phyloP scores from a whole-genome alignment of 2,329 filamentous ascomycete genomes.

The Didymella pomorum region DNA sequence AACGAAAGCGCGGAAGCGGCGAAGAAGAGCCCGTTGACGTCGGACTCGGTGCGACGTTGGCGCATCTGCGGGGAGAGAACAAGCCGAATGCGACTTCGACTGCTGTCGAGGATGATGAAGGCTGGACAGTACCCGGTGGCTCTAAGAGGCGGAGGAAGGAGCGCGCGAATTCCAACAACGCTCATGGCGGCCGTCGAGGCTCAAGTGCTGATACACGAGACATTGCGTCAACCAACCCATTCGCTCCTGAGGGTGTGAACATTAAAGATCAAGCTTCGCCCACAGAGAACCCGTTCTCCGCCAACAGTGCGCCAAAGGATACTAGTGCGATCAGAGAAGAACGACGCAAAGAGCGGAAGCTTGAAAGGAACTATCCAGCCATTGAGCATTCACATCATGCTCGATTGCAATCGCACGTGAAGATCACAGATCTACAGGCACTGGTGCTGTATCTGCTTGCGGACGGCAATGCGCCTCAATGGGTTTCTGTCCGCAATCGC shows the following conservation, averaged over 20 bases:
- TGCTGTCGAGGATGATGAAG: slow-evolving; percentile 31
- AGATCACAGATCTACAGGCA: slow-evolving; percentile 65
- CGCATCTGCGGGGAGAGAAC: slow-evolving; percentile 34
- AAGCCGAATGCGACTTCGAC: slow-evolving; percentile 22
- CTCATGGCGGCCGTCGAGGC: slow-evolving; percentile 12
- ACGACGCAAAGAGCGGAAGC: slow-evolving; percentile 42
- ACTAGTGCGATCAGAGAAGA: slow-evolving; percentile 28
- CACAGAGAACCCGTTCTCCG: slow-evolving; percentile 31
- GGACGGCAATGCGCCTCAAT: slow-evolving; percentile 67
- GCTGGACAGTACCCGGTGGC: slow-evolving; percentile 42
- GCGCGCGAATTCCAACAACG: slow-evolving; percentile 18
- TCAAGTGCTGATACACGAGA: slow-evolving; percentile 7
- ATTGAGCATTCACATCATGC: slow-evolving; percentile 63
- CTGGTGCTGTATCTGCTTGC: slow-evolving; percentile 67
- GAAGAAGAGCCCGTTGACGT: slow-evolving; percentile 30
- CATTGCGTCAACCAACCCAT: slow-evolving; percentile 26
- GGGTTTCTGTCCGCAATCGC: slow-evolving; percentile 67
- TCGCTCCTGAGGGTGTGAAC: slow-evolving; percentile 24
- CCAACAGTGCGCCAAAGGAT: slow-evolving; percentile 11
- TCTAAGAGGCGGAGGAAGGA: slow-evolving; percentile 37
- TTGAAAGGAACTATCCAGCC: slow-evolving; percentile 46
- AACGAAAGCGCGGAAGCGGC: slow-evolving; percentile 39
- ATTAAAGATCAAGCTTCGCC: slow-evolving; percentile 17
- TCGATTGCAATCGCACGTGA: slow-evolving; percentile 63
- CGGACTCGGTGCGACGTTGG: slow-evolving; percentile 43